phyloP scores from a whole-genome alignment of 768 basidiomycete genomes.

The Suillus cothurnatus region DNA sequence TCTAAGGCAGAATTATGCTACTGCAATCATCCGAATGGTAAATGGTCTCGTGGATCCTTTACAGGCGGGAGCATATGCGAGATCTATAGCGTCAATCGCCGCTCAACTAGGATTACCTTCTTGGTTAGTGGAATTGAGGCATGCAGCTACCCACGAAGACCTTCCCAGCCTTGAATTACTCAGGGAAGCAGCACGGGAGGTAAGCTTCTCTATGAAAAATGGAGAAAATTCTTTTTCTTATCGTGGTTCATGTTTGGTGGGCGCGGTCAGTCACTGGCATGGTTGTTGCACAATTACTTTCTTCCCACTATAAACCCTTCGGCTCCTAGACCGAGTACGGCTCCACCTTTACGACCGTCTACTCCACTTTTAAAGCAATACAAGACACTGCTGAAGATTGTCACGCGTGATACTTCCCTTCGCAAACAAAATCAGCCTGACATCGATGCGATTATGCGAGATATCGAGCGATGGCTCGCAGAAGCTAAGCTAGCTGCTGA shows the following conservation, averaged over 20 bases:
- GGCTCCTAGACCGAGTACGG: conserved; percentile 33
- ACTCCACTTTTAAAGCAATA: conserved; percentile 72
- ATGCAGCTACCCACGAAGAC: conserved; percentile 96
- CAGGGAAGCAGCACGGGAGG: conserved; percentile 77
- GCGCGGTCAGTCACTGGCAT: conserved; percentile 64
- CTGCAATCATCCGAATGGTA: conserved; percentile 85
- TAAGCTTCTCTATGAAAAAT: conserved; percentile 27
- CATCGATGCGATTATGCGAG: conserved; percentile 52
- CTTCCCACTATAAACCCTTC: conserved; percentile 70
- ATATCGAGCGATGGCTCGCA: conserved; percentile 77
- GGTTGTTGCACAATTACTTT: conserved; percentile 87
- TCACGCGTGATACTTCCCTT: conserved; percentile 66
- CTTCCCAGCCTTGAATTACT: conserved; percentile 82
- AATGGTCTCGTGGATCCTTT: conserved; percentile 96
- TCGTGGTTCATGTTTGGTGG: conserved; percentile 8
- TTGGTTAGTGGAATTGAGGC: conserved; percentile 91
- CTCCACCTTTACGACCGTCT: conserved; percentile 53
- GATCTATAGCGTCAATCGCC: conserved; percentile 89
- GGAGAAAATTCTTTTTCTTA: conserved; percentile 7
- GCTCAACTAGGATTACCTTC: conserved; percentile 81
- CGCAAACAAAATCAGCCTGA: conserved; percentile 51
- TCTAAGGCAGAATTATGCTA: conserved; percentile 77
- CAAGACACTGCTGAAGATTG: conserved; percentile 65
- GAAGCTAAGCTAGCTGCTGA: conserved; percentile 70
- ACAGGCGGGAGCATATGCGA: conserved; percentile 85